Conservation (phyloP, 225 moss, liverwort and hornwort genomes). For the Takakia lepidozioides region DNA sequence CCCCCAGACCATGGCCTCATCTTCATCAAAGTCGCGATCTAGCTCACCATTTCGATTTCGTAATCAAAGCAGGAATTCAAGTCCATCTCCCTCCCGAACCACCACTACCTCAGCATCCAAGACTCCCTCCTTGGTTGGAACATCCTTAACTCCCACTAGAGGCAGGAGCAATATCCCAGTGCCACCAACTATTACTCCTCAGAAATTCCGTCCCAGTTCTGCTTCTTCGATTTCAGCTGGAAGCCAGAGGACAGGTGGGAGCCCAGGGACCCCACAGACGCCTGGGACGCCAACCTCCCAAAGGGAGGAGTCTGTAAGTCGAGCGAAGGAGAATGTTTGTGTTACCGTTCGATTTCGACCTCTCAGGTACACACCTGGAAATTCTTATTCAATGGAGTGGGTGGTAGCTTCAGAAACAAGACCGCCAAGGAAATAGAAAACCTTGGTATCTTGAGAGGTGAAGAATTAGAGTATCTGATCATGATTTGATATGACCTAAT, state of each 20-base stretch:
- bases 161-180: constrained; percentile 37
- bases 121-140: constrained; percentile 26
- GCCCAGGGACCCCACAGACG: no score
- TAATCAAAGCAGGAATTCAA: constrained; percentile 27
- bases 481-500: no score
- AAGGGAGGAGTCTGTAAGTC: constrained; percentile 60
- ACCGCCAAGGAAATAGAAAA: no score
- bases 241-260: no score
- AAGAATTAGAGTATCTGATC: no score
- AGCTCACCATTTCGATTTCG: constrained; percentile 60
- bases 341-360: constrained; percentile 96
- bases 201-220: constrained; percentile 61
- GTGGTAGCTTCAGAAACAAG: no score
- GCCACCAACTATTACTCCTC: constrained; percentile 43
- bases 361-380: constrained; percentile 98
- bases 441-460: no score
- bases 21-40: constrained; percentile 43
- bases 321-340: constrained; percentile 88
- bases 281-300: constrained; percentile 82
- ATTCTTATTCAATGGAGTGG: no score
- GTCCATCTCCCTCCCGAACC: constrained; percentile 38
- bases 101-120: constrained; percentile 45
- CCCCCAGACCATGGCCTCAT: constrained; percentile 28
- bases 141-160: constrained; percentile 37
- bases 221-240: constrained; percentile 13